Evolutionary conservation across 768 basidiomycete species (phyloP).

Genomic region (Calocybe cyanea): DNA sequence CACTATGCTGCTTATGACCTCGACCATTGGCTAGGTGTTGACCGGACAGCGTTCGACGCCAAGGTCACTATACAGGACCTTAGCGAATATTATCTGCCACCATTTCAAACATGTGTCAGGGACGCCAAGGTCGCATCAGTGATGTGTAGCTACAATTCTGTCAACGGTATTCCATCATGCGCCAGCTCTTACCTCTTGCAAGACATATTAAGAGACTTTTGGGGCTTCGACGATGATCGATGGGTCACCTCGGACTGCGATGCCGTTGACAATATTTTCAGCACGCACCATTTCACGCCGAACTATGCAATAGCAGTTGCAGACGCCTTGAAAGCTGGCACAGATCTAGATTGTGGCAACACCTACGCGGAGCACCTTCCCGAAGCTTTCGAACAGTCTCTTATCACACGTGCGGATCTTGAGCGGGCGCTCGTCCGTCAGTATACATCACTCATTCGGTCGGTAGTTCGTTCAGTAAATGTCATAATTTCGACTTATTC

Average conservation of each 20-base stretch:
- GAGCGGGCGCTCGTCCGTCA: constrained; percentile 39
- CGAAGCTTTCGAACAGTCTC: constrained; percentile 42
- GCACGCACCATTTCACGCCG: constrained; percentile 44
- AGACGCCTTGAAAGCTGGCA: constrained; percentile 46
- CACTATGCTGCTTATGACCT: constrained; percentile 59
- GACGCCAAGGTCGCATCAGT: constrained; percentile 58
- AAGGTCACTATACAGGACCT: constrained; percentile 52
- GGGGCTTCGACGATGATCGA: constrained; percentile 47
- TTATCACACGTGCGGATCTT: constrained; percentile 43
- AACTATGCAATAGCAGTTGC: constrained; percentile 46
- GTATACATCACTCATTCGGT: constrained; percentile 55
- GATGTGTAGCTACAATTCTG: constrained; percentile 63
- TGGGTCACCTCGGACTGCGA: constrained; percentile 61
- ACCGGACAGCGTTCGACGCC: constrained; percentile 49
- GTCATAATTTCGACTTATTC: constrained; percentile 4
- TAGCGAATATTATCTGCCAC: constrained; percentile 50
- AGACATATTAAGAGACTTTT: constrained; percentile 44
- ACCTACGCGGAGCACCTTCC: constrained; percentile 43
- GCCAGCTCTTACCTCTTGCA: constrained; percentile 52
- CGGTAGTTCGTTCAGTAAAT: constrained; percentile 7
- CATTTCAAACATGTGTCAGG: constrained; percentile 58
- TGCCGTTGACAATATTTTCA: constrained; percentile 47
- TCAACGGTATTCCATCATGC: constrained; percentile 57
- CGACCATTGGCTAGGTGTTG: constrained; percentile 51
- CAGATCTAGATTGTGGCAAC: constrained; percentile 53